phyloP scores from a whole-genome alignment of 2,329 filamentous ascomycete species.

The Diaporthe vaccinii region DNA sequence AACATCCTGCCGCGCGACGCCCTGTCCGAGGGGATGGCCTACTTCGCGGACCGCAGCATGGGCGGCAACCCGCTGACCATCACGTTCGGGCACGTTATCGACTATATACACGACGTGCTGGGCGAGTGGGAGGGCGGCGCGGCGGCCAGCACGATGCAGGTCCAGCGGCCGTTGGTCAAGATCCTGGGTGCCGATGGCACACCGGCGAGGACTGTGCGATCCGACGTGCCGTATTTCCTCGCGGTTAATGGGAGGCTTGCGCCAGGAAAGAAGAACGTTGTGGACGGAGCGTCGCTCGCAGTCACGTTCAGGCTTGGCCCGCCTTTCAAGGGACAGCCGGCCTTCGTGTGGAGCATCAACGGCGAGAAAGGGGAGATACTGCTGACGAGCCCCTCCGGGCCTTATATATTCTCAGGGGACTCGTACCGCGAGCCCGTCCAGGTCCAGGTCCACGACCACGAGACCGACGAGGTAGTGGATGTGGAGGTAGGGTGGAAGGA shows the following conservation, averaged over 20 bases:
- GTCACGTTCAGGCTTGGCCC: slow-evolving; percentile 62
- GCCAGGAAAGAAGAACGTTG: slow-evolving; percentile 40
- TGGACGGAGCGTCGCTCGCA: slow-evolving; percentile 56
- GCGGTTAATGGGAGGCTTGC: slow-evolving; percentile 51
- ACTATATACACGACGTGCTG: slow-evolving; percentile 33
- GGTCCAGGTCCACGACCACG: slow-evolving; percentile 55
- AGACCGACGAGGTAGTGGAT: slow-evolving; percentile 52
- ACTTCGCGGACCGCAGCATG: slow-evolving; percentile 12
- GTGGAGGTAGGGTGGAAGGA: slow-evolving; percentile 52
- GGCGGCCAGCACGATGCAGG: not conserved
- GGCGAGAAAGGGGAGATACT: slow-evolving; percentile 66
- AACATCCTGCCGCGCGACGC: slow-evolving; percentile 31
- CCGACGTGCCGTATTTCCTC: slow-evolving; percentile 50
- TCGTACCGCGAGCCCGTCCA: slow-evolving; percentile 53
- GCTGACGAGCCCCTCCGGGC: slow-evolving; percentile 50
- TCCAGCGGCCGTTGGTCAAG: slow-evolving; percentile 18
- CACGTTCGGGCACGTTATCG: slow-evolving; percentile 25
- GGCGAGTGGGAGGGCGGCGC: slow-evolving; percentile 12
- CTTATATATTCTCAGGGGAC: slow-evolving; percentile 35
- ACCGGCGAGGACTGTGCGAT: slow-evolving; percentile 39
- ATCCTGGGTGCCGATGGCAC: not conserved
- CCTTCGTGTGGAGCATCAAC: slow-evolving; percentile 63
- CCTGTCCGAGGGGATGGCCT: slow-evolving; percentile 43
- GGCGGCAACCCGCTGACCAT: slow-evolving; percentile 29
- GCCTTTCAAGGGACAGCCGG: slow-evolving; percentile 61